Conservation (phyloP, 2,329 filamentous ascomycete genomes). For the Trichoderma aggressivum region DNA sequence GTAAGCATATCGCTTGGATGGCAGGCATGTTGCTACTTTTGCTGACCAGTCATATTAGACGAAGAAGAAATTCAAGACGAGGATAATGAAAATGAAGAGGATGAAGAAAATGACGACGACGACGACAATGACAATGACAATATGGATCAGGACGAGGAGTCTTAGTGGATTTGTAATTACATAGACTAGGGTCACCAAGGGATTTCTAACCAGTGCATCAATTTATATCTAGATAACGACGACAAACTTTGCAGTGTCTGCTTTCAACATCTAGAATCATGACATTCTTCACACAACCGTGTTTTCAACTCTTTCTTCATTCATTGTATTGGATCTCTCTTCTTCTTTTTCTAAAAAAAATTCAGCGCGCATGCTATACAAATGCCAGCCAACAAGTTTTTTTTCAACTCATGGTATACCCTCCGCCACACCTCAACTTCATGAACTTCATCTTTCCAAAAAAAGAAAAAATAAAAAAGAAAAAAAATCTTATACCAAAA, state of each 20-base stretch:
- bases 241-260: background rate
- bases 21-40: background rate
- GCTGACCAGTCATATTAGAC: background rate
- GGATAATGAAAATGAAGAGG: background rate
- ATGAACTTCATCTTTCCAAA: background rate
- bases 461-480: too few species aligned
- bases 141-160: background rate
- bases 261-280: background rate
- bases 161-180: fast-evolving
- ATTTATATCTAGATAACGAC: background rate
- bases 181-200: too few species aligned
- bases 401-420: constrained; percentile 19
- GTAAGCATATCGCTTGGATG: background rate
- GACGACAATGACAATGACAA: background rate
- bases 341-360: background rate
- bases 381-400: constrained; percentile 9
- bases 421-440: constrained; percentile 10
- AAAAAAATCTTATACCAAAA: background rate
- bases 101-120: background rate
- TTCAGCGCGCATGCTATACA: background rate
- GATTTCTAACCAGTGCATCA: background rate
- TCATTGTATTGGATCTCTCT: background rate
- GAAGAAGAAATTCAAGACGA: background rate
- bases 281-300: background rate
- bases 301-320: background rate